A percentile compares a stretch with the other conserved stretches of the same genome.
These are phyloP conservation scores for Plantago ovata DNA, from an alignment of 257 asterid genomes.

Conservation along the genomic window DNA sequence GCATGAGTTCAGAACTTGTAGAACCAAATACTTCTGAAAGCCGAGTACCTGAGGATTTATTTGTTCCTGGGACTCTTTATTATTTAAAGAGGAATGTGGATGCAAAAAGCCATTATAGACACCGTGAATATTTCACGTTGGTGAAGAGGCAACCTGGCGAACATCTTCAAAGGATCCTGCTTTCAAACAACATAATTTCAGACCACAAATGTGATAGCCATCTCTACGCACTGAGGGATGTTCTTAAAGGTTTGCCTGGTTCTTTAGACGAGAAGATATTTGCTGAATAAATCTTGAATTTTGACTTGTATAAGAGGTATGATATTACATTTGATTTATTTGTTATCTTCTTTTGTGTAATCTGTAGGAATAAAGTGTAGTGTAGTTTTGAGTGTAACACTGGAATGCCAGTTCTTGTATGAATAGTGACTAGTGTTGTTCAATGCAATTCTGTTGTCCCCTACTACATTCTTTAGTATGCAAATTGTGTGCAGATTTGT, in stretches of 20 bases:
- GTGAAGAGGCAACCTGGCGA: constrained; percentile 77
- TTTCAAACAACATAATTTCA: constrained; percentile 71
- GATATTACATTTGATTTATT: not conserved
- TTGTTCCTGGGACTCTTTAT: constrained; percentile 73
- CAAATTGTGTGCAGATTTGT: too few relatives aligned
- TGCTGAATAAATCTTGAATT: constrained; percentile 14
- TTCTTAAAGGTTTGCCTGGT: constrained; percentile 77
- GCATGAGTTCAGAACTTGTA: constrained; percentile 19
- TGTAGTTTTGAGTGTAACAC: too few relatives aligned
- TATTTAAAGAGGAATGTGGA: constrained; percentile 59
- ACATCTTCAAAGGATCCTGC: constrained; percentile 73
- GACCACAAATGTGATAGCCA: constrained; percentile 93
- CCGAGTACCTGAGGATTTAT: constrained; percentile 39
- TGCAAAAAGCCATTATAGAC: constrained; percentile 24
- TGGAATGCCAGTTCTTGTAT: too few relatives aligned
- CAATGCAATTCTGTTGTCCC: too few relatives aligned
- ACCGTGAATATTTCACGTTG: constrained; percentile 51
- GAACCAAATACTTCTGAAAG: constrained; percentile 19
- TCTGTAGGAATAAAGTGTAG: too few relatives aligned
- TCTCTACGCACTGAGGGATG: constrained; percentile 79
- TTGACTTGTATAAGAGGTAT: not conserved
- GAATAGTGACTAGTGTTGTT: too few relatives aligned
- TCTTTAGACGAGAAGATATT: constrained; percentile 34
- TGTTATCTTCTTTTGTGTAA: not conserved
- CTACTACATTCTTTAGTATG: too few relatives aligned